Conservation (phyloP, 352 stramenopile genomes). For the Phytophthora brassicae region DNA sequence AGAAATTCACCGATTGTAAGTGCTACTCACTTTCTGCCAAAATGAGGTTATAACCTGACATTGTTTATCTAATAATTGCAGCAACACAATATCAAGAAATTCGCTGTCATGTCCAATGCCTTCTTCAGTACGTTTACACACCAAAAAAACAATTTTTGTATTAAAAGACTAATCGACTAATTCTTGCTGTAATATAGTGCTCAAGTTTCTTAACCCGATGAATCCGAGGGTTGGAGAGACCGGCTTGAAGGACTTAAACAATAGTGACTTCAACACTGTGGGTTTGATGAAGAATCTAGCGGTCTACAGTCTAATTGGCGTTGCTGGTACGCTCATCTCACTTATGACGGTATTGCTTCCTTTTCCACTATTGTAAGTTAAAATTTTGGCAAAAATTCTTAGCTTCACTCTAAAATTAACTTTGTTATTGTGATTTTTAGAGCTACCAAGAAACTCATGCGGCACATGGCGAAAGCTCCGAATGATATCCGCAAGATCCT, state of each 20-base stretch:
- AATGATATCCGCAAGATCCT: constrained; percentile 71
- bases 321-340: constrained; percentile 62
- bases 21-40: background rate
- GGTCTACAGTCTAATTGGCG: constrained; percentile 61
- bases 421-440: constrained; percentile 14
- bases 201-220: constrained; percentile 69
- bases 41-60: no score
- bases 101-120: constrained; percentile 67
- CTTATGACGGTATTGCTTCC: constrained; percentile 55
- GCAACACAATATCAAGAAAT: constrained; percentile 75
- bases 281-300: constrained; percentile 72
- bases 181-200: constrained; percentile 26
- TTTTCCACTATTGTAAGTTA: constrained; percentile 57
- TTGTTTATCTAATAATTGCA: constrained; percentile 11
- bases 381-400: background rate
- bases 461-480: constrained; percentile 44
- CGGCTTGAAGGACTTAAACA: constrained; percentile 46
- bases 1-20: constrained; percentile 69
- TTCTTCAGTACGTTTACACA: constrained; percentile 58
- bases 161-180: background rate
- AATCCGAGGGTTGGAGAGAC: constrained; percentile 48
- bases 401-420: background rate
- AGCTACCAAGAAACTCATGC: constrained; percentile 53
- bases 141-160: no score
- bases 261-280: constrained; percentile 38